phyloP scores from a whole-genome alignment of 2,329 filamentous ascomycete species.

The Nannizziopsis arthrosporioides region DNA sequence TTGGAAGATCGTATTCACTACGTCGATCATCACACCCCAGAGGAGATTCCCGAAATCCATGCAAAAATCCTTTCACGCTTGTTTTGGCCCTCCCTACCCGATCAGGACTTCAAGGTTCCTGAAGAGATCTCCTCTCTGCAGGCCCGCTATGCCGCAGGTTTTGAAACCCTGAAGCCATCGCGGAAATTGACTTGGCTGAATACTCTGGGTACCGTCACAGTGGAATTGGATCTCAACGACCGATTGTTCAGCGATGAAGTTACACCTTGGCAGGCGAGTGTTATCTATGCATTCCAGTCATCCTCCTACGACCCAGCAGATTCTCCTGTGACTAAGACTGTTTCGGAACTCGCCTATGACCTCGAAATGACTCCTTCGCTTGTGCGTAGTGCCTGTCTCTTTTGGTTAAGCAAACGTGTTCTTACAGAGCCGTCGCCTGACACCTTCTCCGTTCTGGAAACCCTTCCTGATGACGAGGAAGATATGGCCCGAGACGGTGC shows the following conservation, averaged over 20 bases:
- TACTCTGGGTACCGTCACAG: conserved; percentile 63
- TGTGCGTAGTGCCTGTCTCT: conserved; percentile 48
- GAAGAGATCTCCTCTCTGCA: conserved; percentile 46
- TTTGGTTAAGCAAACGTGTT: conserved; percentile 52
- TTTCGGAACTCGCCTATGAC: conserved; percentile 36
- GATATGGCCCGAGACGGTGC: background rate
- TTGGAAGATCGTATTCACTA: conserved; percentile 22
- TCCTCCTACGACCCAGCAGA: conserved; percentile 21
- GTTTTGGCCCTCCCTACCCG: conserved; percentile 77
- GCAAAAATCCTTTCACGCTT: conserved; percentile 81
- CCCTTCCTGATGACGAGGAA: conserved; percentile 30
- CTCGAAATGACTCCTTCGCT: conserved; percentile 47
- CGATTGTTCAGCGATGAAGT: conserved; percentile 58
- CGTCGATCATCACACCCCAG: conserved; percentile 15
- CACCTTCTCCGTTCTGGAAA: conserved; percentile 47
- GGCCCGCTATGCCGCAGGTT: conserved; percentile 59
- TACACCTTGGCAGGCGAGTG: conserved; percentile 75
- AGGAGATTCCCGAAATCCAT: conserved; percentile 45
- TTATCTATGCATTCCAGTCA: conserved; percentile 70
- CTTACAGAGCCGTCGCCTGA: conserved; percentile 37
- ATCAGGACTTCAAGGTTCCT: conserved; percentile 38
- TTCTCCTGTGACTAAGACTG: conserved; percentile 27
- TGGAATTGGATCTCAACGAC: conserved; percentile 75
- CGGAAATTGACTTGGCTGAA: conserved; percentile 84
- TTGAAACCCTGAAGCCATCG: conserved; percentile 67